A percentile compares a stretch with the other conserved stretches of the same genome.
phyloP scores from a whole-genome alignment of 768 basidiomycete genomes.

The Chalciporus piperatus region DNA sequence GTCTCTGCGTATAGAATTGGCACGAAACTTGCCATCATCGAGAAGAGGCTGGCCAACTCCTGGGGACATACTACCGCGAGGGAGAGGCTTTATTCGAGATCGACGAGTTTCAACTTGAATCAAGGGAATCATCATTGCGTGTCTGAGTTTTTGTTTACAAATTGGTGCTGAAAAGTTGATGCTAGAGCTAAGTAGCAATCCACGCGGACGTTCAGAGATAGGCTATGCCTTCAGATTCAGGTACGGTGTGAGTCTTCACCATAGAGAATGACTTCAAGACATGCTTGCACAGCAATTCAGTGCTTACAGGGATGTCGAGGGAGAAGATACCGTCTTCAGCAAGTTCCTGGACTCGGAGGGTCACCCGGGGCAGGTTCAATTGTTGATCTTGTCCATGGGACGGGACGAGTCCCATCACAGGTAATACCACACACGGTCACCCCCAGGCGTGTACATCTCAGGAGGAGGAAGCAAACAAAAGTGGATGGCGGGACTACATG shows the following conservation, averaged over 20 bases:
- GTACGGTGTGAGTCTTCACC: not conserved
- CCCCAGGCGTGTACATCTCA: too few species aligned
- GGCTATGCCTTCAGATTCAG: conserved; percentile 1
- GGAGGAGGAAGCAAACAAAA: too few species aligned
- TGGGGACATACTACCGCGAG: not conserved
- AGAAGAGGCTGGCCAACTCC: not conserved
- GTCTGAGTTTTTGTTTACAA: not conserved
- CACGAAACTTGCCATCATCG: conserved; percentile 2
- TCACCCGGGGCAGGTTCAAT: not conserved
- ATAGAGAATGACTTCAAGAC: not conserved
- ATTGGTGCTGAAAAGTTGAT: not conserved
- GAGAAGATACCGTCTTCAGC: not conserved
- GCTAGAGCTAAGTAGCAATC: too few species aligned
- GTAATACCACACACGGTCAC: too few species aligned
- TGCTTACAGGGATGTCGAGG: not conserved
- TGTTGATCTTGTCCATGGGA: too few species aligned
- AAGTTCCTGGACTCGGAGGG: not conserved
- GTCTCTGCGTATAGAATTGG: too few species aligned
- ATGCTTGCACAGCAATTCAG: not conserved
- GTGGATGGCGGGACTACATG: too few species aligned
- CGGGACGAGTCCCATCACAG: too few species aligned
- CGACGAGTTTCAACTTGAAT: too few species aligned
- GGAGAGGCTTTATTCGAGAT: not conserved
- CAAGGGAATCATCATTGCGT: too few species aligned
- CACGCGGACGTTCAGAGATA: conserved; percentile 2